Conservation (phyloP, 768 basidiomycete genomes). For the Leccinum disarticulatum region DNA sequence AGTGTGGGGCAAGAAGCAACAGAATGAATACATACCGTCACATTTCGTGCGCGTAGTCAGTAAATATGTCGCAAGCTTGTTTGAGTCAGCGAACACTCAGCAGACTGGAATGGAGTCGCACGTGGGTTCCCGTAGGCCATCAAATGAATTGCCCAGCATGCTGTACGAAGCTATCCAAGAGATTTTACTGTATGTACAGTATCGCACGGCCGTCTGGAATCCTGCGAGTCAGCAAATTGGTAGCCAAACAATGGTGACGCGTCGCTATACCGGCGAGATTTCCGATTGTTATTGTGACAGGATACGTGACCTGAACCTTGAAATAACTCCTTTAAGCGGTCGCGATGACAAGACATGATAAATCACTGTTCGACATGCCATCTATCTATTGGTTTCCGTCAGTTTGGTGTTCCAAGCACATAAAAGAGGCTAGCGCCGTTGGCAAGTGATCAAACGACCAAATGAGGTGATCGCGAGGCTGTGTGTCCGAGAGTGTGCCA, state of each 20-base stretch:
- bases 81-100: neutral
- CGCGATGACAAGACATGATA: conserved; percentile 7
- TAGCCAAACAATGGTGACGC: neutral
- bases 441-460: conserved; percentile 1
- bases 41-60: neutral
- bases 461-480: conserved; percentile 20
- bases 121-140: neutral
- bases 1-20: neutral
- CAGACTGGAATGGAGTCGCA: neutral
- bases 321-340: conserved; percentile 9
- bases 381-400: conserved; percentile 7
- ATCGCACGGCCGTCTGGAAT: neutral
- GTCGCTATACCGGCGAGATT: neutral
- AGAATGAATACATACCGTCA: neutral
- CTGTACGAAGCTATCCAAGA: neutral
- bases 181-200: neutral
- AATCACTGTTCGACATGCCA: conserved; percentile 1
- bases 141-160: neutral
- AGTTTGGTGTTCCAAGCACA: neutral
- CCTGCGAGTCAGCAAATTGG: neutral
- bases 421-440: conserved; percentile 2
- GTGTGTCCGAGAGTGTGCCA: conserved; percentile 32
- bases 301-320: conserved; percentile 2
- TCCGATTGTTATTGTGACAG: neutral
- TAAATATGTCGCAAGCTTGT: neutral